Conservation (phyloP, 305 asterid genomes). For the Rubia balearica region DNA sequence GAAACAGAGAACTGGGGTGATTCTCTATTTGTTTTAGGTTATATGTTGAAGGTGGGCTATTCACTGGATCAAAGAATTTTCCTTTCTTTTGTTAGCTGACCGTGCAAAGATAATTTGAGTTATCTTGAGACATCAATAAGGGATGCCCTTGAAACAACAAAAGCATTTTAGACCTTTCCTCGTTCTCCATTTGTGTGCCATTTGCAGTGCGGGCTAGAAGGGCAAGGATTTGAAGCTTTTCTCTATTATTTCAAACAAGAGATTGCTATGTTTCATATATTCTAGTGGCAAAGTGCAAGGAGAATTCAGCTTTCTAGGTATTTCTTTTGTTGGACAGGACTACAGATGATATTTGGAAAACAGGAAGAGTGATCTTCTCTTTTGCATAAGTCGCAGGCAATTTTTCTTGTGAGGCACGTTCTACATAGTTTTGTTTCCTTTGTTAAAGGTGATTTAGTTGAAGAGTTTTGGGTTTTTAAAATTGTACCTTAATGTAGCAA, state of each 20-base stretch:
- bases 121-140: slow-evolving; percentile 21
- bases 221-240: background rate
- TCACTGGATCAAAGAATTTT: slow-evolving; percentile 24
- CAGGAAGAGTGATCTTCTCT: too few relatives aligned
- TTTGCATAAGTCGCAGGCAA: too few relatives aligned
- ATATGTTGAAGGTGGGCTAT: slow-evolving; percentile 50
- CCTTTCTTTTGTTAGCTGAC: slow-evolving; percentile 34
- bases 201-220: background rate
- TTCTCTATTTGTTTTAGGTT: slow-evolving; percentile 34
- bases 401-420: too few relatives aligned
- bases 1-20: slow-evolving; percentile 34
- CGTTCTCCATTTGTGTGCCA: background rate
- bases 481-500: too few relatives aligned
- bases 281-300: background rate
- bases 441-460: too few relatives aligned
- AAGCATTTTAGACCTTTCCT: slow-evolving; percentile 8
- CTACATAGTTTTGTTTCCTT: too few relatives aligned
- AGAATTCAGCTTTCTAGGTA: background rate
- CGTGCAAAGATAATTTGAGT: slow-evolving; percentile 31
- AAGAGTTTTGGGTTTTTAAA: too few relatives aligned
- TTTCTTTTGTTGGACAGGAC: background rate
- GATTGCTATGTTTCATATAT: background rate
- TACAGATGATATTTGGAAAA: too few relatives aligned
- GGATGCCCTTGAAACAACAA: slow-evolving; percentile 23
- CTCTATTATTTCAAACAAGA: background rate